Evolutionary conservation across 257 asterid species (phyloP), one percentile per base, ranked within the genome.

Genomic region (Rhazya stricta): DNA sequence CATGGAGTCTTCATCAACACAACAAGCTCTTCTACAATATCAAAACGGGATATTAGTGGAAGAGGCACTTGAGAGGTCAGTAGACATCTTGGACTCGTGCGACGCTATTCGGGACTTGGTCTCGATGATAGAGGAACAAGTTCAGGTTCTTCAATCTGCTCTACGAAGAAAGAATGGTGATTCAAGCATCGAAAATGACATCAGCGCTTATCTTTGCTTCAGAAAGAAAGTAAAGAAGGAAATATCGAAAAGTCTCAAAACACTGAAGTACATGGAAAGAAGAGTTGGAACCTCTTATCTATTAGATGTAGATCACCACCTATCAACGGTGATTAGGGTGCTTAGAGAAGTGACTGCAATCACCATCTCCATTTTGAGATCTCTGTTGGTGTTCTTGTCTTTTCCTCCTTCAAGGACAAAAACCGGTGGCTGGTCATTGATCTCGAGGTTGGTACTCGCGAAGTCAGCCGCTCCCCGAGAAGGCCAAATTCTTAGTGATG

Each of bases 61-160:
- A 53, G 80, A 80, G 4, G 79, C 85, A 0, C 82, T 88, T 21
- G 89, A 84, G 23, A 70, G 56, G 42, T 89, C 95, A 5, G 67
- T 88, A 8, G 89, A 83, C 78, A 71, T 88, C 39, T 84, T 93
- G 4, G 98, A 93, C 65, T 88, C 90, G 0, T 91, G 96, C 81
- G 84, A 77, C 41, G 43, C 57, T 6, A 76, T 91, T 25, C 78
- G 78, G 27, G 92, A 89, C 6, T 67, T 91, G 41, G 80, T 75
- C 16, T 81, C 62, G 30, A 76, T 45, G 76, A 77, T 89, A 25
- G 87, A 74, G 63, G 90, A 87, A 72, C 79, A 75, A 62, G 84
- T 80, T 0, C 92, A 76, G 51, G 76, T 77, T 34, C 91, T 91
- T 30, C 92, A 93, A 73, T 93, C 98, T 6, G 88, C 96, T 0